Evolutionary conservation across 495 filamentous ascomycete genomes (phyloP).

Genomic region (Saxophila tyrrhenica): DNA sequence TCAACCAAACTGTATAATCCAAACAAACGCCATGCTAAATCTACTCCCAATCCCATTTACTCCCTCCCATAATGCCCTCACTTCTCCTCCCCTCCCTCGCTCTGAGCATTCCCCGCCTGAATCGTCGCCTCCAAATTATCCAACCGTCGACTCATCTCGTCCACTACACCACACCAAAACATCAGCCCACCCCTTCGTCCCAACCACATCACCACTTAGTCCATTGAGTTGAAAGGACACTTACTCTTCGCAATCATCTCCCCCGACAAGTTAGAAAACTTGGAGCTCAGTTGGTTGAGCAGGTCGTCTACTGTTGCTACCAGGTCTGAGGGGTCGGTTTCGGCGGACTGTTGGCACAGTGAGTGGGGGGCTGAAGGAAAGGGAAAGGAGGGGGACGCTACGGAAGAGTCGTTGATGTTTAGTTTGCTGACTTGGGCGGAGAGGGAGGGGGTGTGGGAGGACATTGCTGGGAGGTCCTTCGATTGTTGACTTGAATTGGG

Average conservation of each 20-base stretch:
- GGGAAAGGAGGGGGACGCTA: not conserved
- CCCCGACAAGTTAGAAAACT: constrained; percentile 67
- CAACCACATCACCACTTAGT: constrained; percentile 5
- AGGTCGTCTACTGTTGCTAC: constrained; percentile 73
- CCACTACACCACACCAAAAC: constrained; percentile 52
- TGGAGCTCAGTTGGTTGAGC: constrained; percentile 68
- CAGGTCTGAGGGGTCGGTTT: constrained; percentile 43
- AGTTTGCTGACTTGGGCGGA: constrained; percentile 17
- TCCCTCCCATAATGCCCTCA: not conserved
- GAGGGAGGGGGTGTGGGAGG: constrained; percentile 5
- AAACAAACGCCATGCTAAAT: not conserved
- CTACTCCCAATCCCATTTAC: not conserved
- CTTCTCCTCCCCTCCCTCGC: constrained; percentile 2
- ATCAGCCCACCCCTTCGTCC: too few relatives aligned
- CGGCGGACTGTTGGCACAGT: constrained; percentile 4
- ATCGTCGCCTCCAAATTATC: constrained; percentile 77
- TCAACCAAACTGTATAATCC: not conserved
- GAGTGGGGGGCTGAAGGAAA: not conserved
- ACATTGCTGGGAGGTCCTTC: constrained; percentile 1
- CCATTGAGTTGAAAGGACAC: too few relatives aligned
- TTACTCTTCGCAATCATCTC: constrained; percentile 84
- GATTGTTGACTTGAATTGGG: not conserved
- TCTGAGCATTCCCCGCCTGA: constrained; percentile 39
- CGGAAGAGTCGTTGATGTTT: constrained; percentile 8
- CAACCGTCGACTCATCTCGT: constrained; percentile 84